A percentile compares a stretch with the other conserved stretches of the same genome.
Conservation (phyloP, 2,329 filamentous ascomycete genomes). For the Fusarium verticillioides region DNA sequence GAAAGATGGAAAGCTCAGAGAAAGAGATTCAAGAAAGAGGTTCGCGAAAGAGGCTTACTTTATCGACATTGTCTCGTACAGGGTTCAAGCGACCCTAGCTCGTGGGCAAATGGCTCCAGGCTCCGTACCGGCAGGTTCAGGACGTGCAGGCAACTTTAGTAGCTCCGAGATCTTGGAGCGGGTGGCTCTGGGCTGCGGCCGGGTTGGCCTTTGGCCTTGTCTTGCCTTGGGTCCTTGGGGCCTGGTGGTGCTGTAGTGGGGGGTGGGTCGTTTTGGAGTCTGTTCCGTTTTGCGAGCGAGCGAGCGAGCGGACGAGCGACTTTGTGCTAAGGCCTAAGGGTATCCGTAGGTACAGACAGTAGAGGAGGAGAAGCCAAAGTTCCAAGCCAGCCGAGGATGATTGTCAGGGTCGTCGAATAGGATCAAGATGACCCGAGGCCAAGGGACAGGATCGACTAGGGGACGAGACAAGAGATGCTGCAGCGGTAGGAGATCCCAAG, state of each 20-base stretch:
- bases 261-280: constrained; percentile 43
- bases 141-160: constrained; percentile 47
- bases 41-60: constrained; percentile 59
- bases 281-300: constrained; percentile 28
- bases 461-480: constrained; percentile 20
- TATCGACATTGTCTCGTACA: constrained; percentile 62
- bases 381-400: constrained; percentile 28
- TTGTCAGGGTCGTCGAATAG: constrained; percentile 26
- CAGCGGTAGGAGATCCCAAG: constrained; percentile 4
- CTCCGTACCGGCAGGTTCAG: constrained; percentile 46
- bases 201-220: constrained; percentile 40
- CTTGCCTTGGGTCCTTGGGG: constrained; percentile 35
- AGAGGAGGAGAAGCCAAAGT: constrained; percentile 22
- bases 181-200: constrained; percentile 41
- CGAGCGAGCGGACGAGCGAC: constrained; percentile 16
- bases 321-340: constrained; percentile 13
- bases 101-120: constrained; percentile 46
- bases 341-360: neutral
- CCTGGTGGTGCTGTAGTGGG: constrained; percentile 40
- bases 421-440: constrained; percentile 22
- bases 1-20: constrained; percentile 38
- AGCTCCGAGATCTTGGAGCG: constrained; percentile 48
- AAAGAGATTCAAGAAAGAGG: constrained; percentile 38
- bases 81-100: constrained; percentile 51
- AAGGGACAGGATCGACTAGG: constrained; percentile 31